Conservation (phyloP, 1,284 basidiomycete genomes). For the Neotropicomus parvogracilis region DNA sequence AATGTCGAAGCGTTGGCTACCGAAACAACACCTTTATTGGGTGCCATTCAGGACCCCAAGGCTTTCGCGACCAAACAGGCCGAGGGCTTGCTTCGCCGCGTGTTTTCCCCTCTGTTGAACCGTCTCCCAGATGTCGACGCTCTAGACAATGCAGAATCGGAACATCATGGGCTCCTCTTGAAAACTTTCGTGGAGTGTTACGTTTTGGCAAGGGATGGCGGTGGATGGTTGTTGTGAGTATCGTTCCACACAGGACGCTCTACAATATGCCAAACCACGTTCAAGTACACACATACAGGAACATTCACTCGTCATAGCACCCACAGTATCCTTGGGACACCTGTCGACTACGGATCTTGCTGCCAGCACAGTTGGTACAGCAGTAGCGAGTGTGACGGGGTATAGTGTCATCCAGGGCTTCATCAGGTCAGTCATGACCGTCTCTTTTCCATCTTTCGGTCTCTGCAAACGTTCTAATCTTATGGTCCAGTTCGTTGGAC, state of each 20-base stretch:
- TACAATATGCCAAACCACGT: conserved; percentile 4
- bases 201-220: conserved; percentile 22
- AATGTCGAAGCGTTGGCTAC: conserved; percentile 3
- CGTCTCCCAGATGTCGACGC: conserved; percentile 20
- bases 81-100: conserved; percentile 18
- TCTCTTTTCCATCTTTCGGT: not conserved
- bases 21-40: conserved; percentile 29
- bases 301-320: conserved; percentile 28
- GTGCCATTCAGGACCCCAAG: conserved; percentile 23
- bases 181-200: conserved; percentile 19
- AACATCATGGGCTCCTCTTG: conserved; percentile 8
- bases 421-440: conserved; percentile 16
- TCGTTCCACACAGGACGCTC: not conserved
- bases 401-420: conserved; percentile 31
- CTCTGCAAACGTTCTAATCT: not conserved
- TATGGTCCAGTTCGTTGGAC: conserved; percentile 21
- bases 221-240: conserved; percentile 29
- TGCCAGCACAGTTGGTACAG: conserved; percentile 25
- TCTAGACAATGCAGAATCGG: conserved; percentile 16
- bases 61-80: conserved; percentile 21
- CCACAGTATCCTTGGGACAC: conserved; percentile 27
- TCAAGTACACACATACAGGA: conserved; percentile 25
- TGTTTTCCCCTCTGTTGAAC: conserved; percentile 18
- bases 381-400: conserved; percentile 27
- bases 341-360: conserved; percentile 29